Percentiles rank a stretch among this genome's conserved stretches.
phyloP scores from a whole-genome alignment of 228 moss, liverwort and hornwort species.

The Sphagnum magellanicum region DNA sequence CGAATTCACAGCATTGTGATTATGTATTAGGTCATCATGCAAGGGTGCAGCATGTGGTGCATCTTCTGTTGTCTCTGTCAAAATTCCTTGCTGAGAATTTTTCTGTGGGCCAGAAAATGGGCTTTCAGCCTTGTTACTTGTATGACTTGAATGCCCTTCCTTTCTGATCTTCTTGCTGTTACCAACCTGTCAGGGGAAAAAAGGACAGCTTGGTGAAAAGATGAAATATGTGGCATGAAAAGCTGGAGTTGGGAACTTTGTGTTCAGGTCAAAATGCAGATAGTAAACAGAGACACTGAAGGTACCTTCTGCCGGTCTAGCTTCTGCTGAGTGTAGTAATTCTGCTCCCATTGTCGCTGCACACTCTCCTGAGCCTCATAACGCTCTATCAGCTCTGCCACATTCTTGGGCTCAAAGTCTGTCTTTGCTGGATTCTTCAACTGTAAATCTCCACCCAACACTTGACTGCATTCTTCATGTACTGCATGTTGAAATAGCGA shows the following conservation, averaged over 20 bases:
- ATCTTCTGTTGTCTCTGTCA: not conserved
- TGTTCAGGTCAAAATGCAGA: too few species aligned
- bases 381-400: slow-evolving; percentile 55
- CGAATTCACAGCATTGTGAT: not conserved
- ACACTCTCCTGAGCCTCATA: slow-evolving; percentile 60
- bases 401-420: slow-evolving; percentile 37
- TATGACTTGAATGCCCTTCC: not conserved
- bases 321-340: slow-evolving; percentile 28
- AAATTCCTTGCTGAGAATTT: not conserved
- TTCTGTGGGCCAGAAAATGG: not conserved
- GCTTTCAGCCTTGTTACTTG: not conserved
- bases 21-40: not conserved
- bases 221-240: too few species aligned
- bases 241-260: too few species aligned
- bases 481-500: not conserved
- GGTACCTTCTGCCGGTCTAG: not conserved
- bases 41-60: not conserved
- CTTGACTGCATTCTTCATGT: slow-evolving; percentile 10
- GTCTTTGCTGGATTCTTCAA: not conserved
- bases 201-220: too few species aligned
- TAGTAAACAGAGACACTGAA: not conserved
- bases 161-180: not conserved
- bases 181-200: not conserved
- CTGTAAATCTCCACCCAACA: slow-evolving; percentile 12
- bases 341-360: slow-evolving; percentile 58